Percentiles rank a stretch among this genome's conserved stretches.
These are phyloP conservation scores for Nymphaea colorata DNA, from an alignment of 164 flowering plant species.

Conservation along the genomic window DNA sequence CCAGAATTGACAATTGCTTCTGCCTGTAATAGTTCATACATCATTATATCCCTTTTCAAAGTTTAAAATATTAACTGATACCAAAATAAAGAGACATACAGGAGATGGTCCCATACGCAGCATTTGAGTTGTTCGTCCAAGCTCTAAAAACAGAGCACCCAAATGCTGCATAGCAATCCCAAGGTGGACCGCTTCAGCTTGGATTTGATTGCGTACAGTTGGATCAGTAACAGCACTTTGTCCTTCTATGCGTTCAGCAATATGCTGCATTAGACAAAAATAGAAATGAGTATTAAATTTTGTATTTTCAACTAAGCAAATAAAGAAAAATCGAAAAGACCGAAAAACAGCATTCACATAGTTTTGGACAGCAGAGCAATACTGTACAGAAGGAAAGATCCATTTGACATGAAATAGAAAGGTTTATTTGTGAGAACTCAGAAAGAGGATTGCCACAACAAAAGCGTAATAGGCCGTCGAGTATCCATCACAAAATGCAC, in stretches of 20 bases:
- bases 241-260: constrained; percentile 72
- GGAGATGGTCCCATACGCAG: constrained; percentile 86
- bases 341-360: not conserved
- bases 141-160: constrained; percentile 89
- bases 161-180: constrained; percentile 90
- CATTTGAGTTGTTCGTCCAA: constrained; percentile 80
- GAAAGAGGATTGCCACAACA: no score
- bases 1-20: constrained; percentile 84
- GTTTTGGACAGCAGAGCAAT: not conserved
- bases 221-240: constrained; percentile 56
- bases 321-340: not conserved
- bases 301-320: not conserved
- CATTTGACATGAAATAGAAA: no score
- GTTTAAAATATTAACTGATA: not conserved
- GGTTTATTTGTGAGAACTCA: no score
- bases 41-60: not conserved
- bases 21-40: constrained; percentile 32
- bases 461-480: no score
- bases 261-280: constrained; percentile 49
- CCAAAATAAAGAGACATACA: constrained; percentile 33
- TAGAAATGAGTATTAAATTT: not conserved
- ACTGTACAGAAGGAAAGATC: not conserved
- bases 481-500: no score
- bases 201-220: constrained; percentile 52
- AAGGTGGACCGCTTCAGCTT: constrained; percentile 49